Base-by-base conservation (phyloP, 2,329 filamentous ascomycete genomes). In the Pseudogymnoascus sp. region DNA sequence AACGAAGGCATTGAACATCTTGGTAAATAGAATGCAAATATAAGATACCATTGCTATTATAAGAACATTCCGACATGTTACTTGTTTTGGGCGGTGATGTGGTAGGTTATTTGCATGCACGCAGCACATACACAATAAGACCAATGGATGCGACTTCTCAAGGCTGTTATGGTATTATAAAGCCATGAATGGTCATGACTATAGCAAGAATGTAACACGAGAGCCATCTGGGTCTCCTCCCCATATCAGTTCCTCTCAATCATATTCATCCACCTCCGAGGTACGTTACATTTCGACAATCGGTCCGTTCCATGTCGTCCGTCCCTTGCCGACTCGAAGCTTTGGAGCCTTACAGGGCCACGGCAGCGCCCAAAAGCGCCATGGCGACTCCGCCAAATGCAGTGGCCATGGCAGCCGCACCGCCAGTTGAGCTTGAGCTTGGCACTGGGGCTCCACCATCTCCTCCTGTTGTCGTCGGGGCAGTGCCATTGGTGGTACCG, bases 321-420 rank as follows among this genome's bases (percentile, higher is more conserved):
- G 28, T 14, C 28, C 16, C 9, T 35, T 28, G 16, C 47, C n/a
- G 9, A 30, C 18, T 20, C 28, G 28, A 54, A 33, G 16, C 9
- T n/a, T 33, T 54, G 9, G 47, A 14, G 9, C n/a, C 28, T 35
- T 54, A 54, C 47, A 54, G 14, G 47, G 47, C 47, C 28, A 54
- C 47, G n/a, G n/a, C 47, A 54, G 25, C 47, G 16, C 47, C 47
- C 47, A 54, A 54, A 11, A 54, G 47, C 5, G 47, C 47, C 47
- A 54, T 54, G 11, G 47, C 47, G 33, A 54, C 47, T 12, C 47
- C 47, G 6, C 47, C 47, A 16, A 54, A 54, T 33, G 47, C 47
- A 54, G 47, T 54, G 28, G 47, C 47, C 47, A 54, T 54, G 28
- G 47, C 47, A 20, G 47, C 47, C 28, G 47, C 47, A 35, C 47